Conservation (phyloP, 768 basidiomycete species). For the Dioszegia hungarica region DNA sequence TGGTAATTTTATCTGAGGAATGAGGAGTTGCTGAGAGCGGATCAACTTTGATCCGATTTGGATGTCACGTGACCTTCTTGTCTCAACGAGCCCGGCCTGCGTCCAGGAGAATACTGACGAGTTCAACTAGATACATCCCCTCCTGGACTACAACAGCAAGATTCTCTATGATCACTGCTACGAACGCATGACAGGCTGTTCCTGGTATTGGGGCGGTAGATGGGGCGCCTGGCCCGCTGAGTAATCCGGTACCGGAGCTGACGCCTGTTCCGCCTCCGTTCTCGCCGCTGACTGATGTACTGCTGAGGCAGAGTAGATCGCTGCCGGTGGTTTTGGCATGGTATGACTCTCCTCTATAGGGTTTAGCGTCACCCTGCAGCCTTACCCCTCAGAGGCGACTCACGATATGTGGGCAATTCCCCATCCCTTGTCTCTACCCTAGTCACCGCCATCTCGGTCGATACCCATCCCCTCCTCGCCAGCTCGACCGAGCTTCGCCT, state of each 20-base stretch:
- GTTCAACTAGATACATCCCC: no score
- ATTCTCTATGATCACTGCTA: no score
- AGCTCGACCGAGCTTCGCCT: background rate
- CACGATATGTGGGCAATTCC: conserved; percentile 14
- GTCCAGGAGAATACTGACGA: no score
- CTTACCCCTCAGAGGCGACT: background rate
- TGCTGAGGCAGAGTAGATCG: background rate
- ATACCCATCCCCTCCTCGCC: background rate
- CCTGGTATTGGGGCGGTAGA: conserved; percentile 1
- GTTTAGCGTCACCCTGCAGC: background rate
- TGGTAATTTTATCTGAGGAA: no score
- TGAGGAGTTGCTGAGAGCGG: no score
- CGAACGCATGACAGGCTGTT: background rate
- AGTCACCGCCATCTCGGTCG: background rate
- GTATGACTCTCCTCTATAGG: background rate
- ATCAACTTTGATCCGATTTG: no score
- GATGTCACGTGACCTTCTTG: no score
- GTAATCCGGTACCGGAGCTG: no score
- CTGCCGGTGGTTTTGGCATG: conserved; percentile 2
- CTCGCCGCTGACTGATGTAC: background rate
- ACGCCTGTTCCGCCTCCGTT: background rate
- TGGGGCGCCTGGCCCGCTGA: no score
- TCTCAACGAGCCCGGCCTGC: no score
- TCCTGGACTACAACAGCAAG: no score
- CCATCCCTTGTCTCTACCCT: conserved; percentile 12